Conservation (phyloP, 805 yeast genomes). For the Schwanniomyces polymorphus region DNA sequence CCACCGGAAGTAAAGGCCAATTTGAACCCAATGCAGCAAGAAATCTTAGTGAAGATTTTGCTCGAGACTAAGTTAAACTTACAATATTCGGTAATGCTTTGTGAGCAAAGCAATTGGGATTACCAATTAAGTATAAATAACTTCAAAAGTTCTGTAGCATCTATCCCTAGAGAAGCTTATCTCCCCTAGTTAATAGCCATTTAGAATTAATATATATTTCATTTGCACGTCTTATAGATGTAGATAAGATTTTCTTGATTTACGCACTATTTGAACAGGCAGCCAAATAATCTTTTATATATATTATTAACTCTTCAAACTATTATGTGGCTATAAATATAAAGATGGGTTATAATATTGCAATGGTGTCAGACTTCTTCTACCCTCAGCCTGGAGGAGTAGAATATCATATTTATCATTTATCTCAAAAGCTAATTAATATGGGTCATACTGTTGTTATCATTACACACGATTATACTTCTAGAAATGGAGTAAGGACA, state of each 20-base stretch:
- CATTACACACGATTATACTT: slow-evolving; percentile 85
- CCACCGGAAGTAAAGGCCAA: slow-evolving; percentile 58
- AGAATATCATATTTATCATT: slow-evolving; percentile 90
- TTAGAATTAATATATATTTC: not conserved
- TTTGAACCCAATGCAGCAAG: slow-evolving; percentile 57
- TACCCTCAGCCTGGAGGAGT: slow-evolving; percentile 99
- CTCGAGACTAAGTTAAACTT: slow-evolving; percentile 72
- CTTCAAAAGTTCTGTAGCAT: slow-evolving; percentile 66
- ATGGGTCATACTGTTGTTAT: slow-evolving; percentile 85
- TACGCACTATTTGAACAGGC: not conserved
- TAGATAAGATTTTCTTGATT: not conserved
- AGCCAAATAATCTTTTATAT: not conserved
- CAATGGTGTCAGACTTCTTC: slow-evolving; percentile 94
- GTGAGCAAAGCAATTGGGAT: slow-evolving; percentile 88
- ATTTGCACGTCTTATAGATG: not conserved
- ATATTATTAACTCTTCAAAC: not conserved
- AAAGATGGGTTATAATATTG: slow-evolving; percentile 33
- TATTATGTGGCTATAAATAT: not conserved
- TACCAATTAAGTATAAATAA: slow-evolving; percentile 65
- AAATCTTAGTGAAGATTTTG: slow-evolving; percentile 62
- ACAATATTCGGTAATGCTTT: slow-evolving; percentile 79
- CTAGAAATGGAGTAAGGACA: slow-evolving; percentile 77
- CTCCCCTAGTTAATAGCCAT: not conserved
- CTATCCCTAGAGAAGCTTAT: slow-evolving; percentile 44
- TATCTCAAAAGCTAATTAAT: slow-evolving; percentile 77